Evolutionary conservation across 2,329 filamentous ascomycete genomes (phyloP), one percentile per base, ranked within the genome.

Genomic region (Diplodia intermedia): DNA sequence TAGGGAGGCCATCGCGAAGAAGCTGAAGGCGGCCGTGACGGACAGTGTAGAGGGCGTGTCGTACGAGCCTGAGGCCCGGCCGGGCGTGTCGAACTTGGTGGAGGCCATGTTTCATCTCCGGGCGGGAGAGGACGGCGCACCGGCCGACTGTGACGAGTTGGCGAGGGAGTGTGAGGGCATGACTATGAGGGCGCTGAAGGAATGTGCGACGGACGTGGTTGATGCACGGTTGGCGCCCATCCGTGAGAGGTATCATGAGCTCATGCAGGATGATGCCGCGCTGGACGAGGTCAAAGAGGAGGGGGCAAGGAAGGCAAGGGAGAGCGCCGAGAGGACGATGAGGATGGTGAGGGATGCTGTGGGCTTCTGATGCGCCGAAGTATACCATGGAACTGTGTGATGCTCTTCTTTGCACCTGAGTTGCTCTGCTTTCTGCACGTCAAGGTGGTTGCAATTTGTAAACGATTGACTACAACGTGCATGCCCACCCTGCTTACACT

Each of bases 41-140:
- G 95, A 99, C 79, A 90, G 87, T 0, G 76, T 86, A 0, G 84
- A 86, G 2, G 79, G 80, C 1, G 87, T 97, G 50, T 88, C 88
- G 0, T 97, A 95, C 77, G 89, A 97, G 71, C 89, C 88, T 0
- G 74, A 77, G 0, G 74, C 72, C 0, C 85, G 95, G 29, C 94
- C 94, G 0, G 95, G 93, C 0, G 91, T 99, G 3, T 89, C 94
- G 12, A 99, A 98, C 76, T 83, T 99, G 14, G 80, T 99, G 1
- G 88, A 93, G 68, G 86, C 99, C 18, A 80, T 94, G n/a, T 89
- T 88, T 29, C 87, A 92, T 88, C 94, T 72, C 86, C 89, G 66
- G 71, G 76, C 4, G 72, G 54, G 57, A 75, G 76, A 5, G 77
- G 79, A 31, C 70, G 73, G 1, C 75, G 57, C 18, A 4, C 57